phyloP scores from a whole-genome alignment of 306 rosid genomes.

The Malus orientalis region DNA sequence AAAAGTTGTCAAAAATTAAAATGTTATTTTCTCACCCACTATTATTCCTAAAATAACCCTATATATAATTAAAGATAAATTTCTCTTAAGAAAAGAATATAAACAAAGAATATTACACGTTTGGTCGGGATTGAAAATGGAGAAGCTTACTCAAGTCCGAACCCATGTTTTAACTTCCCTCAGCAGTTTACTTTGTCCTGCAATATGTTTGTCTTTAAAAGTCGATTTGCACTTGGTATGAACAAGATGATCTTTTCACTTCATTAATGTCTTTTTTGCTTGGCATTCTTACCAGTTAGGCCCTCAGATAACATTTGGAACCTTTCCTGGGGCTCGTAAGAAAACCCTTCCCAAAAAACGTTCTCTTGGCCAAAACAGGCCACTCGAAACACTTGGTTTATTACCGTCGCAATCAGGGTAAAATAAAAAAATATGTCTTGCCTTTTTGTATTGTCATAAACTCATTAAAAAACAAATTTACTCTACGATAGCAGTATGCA shows the following conservation, averaged over 20 bases:
- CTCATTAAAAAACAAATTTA: too few relatives aligned
- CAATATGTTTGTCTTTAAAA: not conserved
- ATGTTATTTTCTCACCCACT: too few relatives aligned
- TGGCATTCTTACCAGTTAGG: constrained; percentile 19
- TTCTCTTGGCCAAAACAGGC: constrained; percentile 66
- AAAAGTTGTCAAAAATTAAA: too few relatives aligned
- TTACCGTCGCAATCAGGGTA: constrained; percentile 73
- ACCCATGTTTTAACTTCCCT: not conserved
- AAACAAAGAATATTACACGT: too few relatives aligned
- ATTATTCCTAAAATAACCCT: too few relatives aligned
- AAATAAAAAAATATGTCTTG: not conserved
- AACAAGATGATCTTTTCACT: not conserved
- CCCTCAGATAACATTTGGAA: constrained; percentile 39
- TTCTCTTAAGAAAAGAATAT: too few relatives aligned
- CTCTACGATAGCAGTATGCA: too few relatives aligned
- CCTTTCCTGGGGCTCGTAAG: constrained; percentile 25
- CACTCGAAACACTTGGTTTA: constrained; percentile 64
- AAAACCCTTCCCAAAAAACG: constrained; percentile 52
- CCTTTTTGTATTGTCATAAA: too few relatives aligned
- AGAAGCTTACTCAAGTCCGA: too few relatives aligned
- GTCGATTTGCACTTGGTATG: not conserved
- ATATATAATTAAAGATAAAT: too few relatives aligned
- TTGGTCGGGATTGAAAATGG: too few relatives aligned
- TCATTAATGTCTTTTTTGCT: not conserved
- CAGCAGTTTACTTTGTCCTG: not conserved